These are phyloP conservation scores for Dissoconium aciculare DNA, from an alignment of 2,329 filamentous ascomycete species.

Conservation along the genomic window DNA sequence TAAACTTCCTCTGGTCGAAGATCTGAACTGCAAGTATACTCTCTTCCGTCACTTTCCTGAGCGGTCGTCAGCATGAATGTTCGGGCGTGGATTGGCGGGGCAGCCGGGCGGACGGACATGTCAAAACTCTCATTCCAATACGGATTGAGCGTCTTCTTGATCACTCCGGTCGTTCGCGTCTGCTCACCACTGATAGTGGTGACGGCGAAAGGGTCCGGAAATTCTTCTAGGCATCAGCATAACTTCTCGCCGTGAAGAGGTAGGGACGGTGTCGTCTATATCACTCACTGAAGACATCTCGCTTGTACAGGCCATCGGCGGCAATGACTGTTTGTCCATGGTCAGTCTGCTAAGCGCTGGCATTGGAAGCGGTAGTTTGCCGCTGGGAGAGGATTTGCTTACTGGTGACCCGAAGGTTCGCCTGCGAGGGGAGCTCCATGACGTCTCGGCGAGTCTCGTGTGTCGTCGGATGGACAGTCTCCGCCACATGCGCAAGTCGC, in stretches of 20 bases:
- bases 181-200: constrained; percentile 96
- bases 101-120: constrained; percentile 52
- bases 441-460: constrained; percentile 7
- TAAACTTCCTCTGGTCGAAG: constrained; percentile 99
- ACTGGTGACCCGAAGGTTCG: constrained; percentile 92
- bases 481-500: no score
- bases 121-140: constrained; percentile 99
- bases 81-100: not conserved
- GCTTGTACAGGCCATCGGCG: constrained; percentile 94
- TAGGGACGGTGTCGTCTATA: no score
- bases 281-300: constrained; percentile 91
- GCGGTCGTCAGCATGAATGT: constrained; percentile 4
- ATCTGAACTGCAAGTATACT: constrained; percentile 96
- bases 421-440: constrained; percentile 39
- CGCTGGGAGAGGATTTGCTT: constrained; percentile 29
- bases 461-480: constrained; percentile 1
- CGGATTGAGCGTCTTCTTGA: constrained; percentile 95
- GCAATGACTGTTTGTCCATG: constrained; percentile 62
- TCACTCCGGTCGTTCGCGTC: constrained; percentile 93
- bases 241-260: not conserved
- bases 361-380: not conserved
- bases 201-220: constrained; percentile 94
- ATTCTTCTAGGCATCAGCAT: constrained; percentile 44
- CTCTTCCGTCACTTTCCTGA: constrained; percentile 77
- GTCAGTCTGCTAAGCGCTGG: no score